These are phyloP conservation scores for Sonneratia alba DNA, from an alignment of 345 rosid species.

Conservation along the genomic window DNA sequence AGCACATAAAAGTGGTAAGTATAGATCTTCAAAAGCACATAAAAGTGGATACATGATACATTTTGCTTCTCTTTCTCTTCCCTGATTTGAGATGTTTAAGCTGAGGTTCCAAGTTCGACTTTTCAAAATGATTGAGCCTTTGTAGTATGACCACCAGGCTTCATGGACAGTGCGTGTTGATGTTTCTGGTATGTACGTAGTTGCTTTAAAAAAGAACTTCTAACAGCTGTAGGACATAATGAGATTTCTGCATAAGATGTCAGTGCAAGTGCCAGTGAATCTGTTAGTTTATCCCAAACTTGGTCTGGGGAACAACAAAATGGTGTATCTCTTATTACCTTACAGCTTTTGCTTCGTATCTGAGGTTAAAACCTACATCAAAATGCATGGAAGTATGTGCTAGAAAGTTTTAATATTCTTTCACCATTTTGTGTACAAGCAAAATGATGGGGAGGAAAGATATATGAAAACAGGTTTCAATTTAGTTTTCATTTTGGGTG, in stretches of 20 bases:
- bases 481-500: no score
- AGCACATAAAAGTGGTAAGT: no score
- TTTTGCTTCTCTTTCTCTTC: conserved; percentile 35
- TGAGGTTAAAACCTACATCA: neutral
- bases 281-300: conserved; percentile 27
- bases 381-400: neutral
- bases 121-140: conserved; percentile 23
- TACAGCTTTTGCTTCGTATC: neutral
- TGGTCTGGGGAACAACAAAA: conserved; percentile 16
- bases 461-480: no score
- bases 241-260: conserved; percentile 45
- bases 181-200: conserved; percentile 41
- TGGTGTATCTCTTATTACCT: conserved; percentile 11
- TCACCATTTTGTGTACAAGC: no score
- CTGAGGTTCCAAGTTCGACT: conserved; percentile 60
- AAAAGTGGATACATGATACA: no score
- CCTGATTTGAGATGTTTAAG: conserved; percentile 68
- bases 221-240: conserved; percentile 71
- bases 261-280: conserved; percentile 24
- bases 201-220: conserved; percentile 81
- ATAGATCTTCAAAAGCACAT: no score
- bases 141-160: conserved; percentile 8
- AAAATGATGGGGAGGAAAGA: no score
- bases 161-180: no score
- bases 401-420: neutral